A percentile compares a stretch with the other conserved stretches of the same genome.
Evolutionary conservation across 257 asterid genomes (phyloP).

Genomic region (Ligustrum vulgare): DNA sequence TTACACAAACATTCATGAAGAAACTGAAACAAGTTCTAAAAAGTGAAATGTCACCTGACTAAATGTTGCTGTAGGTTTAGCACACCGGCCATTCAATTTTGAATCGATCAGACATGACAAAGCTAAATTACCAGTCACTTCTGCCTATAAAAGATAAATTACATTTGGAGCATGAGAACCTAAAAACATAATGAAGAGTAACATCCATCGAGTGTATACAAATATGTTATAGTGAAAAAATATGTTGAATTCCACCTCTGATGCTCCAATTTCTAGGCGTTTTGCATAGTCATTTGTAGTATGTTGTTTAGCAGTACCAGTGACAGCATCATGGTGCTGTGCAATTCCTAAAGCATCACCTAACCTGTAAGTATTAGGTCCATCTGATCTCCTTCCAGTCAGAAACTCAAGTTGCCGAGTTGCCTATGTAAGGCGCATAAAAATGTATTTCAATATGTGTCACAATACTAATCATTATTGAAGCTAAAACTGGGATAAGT

Average conservation of each 20-base stretch:
- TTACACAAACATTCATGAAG: not conserved
- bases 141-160: conserved; percentile 46
- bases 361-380: conserved; percentile 52
- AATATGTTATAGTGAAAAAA: not conserved
- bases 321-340: conserved; percentile 87
- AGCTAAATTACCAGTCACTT: conserved; percentile 59
- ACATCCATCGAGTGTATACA: not conserved
- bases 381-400: conserved; percentile 47
- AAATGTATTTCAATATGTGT: not conserved
- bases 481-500: not conserved
- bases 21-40: conserved; percentile 10
- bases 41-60: conserved; percentile 54
- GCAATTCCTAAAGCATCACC: conserved; percentile 79
- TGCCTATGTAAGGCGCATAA: conserved; percentile 41
- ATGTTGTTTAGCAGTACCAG: conserved; percentile 87
- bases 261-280: conserved; percentile 77
- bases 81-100: conserved; percentile 39
- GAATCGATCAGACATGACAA: conserved; percentile 64
- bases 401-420: conserved; percentile 87
- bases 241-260: conserved; percentile 45
- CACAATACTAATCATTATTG: conserved; percentile 9
- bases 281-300: conserved; percentile 88
- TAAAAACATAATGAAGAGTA: not conserved
- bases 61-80: conserved; percentile 40
- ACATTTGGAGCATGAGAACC: conserved; percentile 10